phyloP scores from a whole-genome alignment of 305 asterid species.

The Rubia occidens region DNA sequence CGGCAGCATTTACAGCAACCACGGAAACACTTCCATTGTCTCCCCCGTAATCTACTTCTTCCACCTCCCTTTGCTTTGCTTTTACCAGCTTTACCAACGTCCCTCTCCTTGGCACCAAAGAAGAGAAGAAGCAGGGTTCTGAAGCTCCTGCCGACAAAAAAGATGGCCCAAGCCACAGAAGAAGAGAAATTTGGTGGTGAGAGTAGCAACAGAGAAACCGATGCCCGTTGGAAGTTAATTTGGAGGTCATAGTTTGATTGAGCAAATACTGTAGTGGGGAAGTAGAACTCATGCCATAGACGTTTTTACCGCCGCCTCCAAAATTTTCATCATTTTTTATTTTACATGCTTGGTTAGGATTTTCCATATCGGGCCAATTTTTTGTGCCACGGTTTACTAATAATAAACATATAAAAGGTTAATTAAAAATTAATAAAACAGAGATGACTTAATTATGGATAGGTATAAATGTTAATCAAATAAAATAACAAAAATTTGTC shows the following conservation, averaged over 20 bases:
- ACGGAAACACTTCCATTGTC: conserved; percentile 38
- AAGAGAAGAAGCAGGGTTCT: conserved; percentile 46
- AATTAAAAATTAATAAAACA: too few relatives aligned
- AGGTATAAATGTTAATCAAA: too few relatives aligned
- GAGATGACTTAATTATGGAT: too few relatives aligned
- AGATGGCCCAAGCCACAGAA: conserved; percentile 3
- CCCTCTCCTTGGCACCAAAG: conserved; percentile 20
- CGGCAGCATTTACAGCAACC: conserved; percentile 29
- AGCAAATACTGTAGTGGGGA: not conserved
- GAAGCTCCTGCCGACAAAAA: not conserved
- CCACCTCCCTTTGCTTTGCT: conserved; percentile 44
- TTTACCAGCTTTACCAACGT: conserved; percentile 30
- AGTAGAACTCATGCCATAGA: conserved; percentile 11
- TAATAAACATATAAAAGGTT: conserved; percentile 38
- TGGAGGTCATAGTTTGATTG: not conserved
- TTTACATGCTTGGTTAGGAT: too few relatives aligned
- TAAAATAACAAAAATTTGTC: too few relatives aligned
- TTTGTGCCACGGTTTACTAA: too few relatives aligned
- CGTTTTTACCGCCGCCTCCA: not conserved
- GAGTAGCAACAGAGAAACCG: too few relatives aligned
- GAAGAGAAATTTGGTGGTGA: too few relatives aligned
- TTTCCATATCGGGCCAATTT: too few relatives aligned
- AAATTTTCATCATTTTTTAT: too few relatives aligned
- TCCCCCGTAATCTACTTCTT: conserved; percentile 25
- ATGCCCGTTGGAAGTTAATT: too few relatives aligned